Evolutionary conservation across 257 asterid genomes (phyloP).

Genomic region (Fraxinus pennsylvanica): DNA sequence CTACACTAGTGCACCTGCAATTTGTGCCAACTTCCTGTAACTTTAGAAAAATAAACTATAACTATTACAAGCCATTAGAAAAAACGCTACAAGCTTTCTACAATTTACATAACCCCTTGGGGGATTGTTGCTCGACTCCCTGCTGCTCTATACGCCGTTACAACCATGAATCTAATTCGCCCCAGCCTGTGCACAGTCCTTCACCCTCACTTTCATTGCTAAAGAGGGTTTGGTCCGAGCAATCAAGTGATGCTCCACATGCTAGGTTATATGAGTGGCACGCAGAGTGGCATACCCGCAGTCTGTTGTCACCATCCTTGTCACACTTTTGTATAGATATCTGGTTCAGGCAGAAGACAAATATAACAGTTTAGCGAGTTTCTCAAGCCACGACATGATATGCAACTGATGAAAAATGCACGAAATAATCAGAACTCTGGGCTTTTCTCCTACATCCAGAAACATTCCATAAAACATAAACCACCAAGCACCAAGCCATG

Average conservation of each 20-base stretch:
- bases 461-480: background rate
- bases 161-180: conserved; percentile 79
- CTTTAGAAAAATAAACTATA: conserved; percentile 36
- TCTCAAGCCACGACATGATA: background rate
- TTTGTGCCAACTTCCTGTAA: conserved; percentile 45
- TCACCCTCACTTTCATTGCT: conserved; percentile 86
- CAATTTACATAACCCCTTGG: conserved; percentile 54
- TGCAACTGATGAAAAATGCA: background rate
- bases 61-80: conserved; percentile 33
- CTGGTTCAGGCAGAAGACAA: conserved; percentile 39
- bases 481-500: background rate
- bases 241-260: conserved; percentile 96
- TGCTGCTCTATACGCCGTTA: conserved; percentile 20
- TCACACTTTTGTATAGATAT: conserved; percentile 96
- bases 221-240: conserved; percentile 93
- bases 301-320: conserved; percentile 81
- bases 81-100: conserved; percentile 48
- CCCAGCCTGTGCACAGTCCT: conserved; percentile 99
- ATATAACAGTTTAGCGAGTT: background rate
- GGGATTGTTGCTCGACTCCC: background rate
- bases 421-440: background rate
- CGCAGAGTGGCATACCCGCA: conserved; percentile 95
- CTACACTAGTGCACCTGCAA: conserved; percentile 54
- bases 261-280: conserved; percentile 91
- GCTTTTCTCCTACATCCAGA: no score